Conservation (phyloP, 768 basidiomycete genomes). For the Trametes punicea region DNA sequence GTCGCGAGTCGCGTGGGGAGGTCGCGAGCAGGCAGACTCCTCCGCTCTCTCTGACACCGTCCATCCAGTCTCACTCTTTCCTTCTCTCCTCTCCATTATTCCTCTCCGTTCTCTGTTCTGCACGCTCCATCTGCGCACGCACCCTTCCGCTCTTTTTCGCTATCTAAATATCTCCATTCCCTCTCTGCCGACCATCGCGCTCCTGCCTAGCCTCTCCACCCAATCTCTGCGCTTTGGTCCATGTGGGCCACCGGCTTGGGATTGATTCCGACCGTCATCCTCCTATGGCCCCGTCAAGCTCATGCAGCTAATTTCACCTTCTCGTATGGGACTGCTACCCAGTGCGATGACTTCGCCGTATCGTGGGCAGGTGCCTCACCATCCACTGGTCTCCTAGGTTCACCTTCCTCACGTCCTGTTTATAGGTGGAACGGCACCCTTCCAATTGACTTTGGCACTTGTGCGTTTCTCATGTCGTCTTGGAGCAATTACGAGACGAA, state of each 20-base stretch:
- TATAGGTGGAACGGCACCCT: conserved; percentile 59
- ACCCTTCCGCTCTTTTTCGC: conserved; percentile 7
- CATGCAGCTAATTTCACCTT: conserved; percentile 43
- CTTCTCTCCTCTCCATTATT: background rate
- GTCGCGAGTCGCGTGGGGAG: background rate
- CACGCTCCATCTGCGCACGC: background rate
- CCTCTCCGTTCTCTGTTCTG: background rate
- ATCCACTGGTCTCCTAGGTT: background rate
- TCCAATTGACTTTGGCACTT: conserved; percentile 45
- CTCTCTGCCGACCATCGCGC: background rate
- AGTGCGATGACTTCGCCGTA: conserved; percentile 61
- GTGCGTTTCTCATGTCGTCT: conserved; percentile 33
- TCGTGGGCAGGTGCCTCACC: conserved; percentile 54
- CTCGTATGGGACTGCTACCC: conserved; percentile 45
- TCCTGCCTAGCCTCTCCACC: background rate
- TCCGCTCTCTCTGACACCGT: background rate
- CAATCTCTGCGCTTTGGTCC: conserved; percentile 6
- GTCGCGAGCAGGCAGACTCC: conserved; percentile 1
- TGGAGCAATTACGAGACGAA: background rate
- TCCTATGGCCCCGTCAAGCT: conserved; percentile 17
- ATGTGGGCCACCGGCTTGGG: conserved; percentile 22
- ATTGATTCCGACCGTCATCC: conserved; percentile 22
- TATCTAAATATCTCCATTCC: background rate
- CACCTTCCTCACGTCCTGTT: background rate
- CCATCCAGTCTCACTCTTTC: background rate